A percentile compares a stretch with the other conserved stretches of the same genome.
These are phyloP conservation scores for Waitea zeae DNA, from an alignment of 1,284 basidiomycete species.

Conservation along the genomic window DNA sequence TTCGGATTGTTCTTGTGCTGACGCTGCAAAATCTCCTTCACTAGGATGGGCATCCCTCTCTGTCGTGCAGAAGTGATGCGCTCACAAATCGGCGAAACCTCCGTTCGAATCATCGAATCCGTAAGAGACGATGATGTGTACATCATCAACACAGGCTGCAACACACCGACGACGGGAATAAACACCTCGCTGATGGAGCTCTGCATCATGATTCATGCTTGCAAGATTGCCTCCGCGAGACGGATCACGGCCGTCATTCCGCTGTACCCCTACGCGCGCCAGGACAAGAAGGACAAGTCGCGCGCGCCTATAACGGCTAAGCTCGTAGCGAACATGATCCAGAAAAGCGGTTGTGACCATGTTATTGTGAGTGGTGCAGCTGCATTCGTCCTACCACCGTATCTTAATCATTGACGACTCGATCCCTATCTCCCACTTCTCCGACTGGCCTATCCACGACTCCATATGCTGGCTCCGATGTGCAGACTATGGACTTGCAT, in stretches of 20 bases:
- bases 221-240: conserved; percentile 93
- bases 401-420: background rate
- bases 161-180: no score
- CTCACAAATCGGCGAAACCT: conserved; percentile 86
- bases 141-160: conserved; percentile 92
- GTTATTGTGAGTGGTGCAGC: conserved; percentile 64
- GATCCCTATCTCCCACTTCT: background rate
- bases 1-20: conserved; percentile 1
- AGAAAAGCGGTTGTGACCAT: conserved; percentile 95
- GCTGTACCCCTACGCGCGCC: conserved; percentile 86
- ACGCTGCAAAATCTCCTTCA: conserved; percentile 6
- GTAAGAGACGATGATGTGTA: conserved; percentile 98
- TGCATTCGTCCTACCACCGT: background rate
- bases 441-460: background rate
- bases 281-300: conserved; percentile 99
- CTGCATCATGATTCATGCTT: conserved; percentile 99
- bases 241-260: conserved; percentile 95
- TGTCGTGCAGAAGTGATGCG: conserved; percentile 74
- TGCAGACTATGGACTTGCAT: conserved; percentile 93
- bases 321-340: conserved; percentile 97
- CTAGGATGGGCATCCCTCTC: conserved; percentile 76
- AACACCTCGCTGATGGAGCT: conserved; percentile 91
- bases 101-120: conserved; percentile 85
- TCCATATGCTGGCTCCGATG: conserved; percentile 1
- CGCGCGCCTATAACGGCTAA: conserved; percentile 98